phyloP scores from a whole-genome alignment of 805 yeast genomes.

The Cephaloascus albidus region DNA sequence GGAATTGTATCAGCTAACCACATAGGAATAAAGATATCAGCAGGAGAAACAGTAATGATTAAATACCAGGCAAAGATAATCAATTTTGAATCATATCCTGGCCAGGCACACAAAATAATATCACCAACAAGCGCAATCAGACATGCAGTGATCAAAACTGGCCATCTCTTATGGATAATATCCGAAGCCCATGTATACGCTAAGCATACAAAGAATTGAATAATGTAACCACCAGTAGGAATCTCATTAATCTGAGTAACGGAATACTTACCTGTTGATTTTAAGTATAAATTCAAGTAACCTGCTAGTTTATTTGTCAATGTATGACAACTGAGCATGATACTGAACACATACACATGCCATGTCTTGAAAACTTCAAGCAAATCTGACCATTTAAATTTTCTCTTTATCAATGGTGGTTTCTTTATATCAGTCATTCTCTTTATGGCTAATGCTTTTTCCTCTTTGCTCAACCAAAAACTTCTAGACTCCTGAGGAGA shows the following conservation, averaged over 20 bases:
- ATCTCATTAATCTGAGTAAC: slow-evolving; percentile 15
- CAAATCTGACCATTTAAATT: neutral
- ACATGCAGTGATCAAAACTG: slow-evolving; percentile 1
- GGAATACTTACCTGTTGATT: slow-evolving; percentile 8
- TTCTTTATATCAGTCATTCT: slow-evolving; percentile 5
- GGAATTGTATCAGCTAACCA: slow-evolving; percentile 8
- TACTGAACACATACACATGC: slow-evolving; percentile 9
- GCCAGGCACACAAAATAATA: slow-evolving; percentile 10
- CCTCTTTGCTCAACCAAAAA: slow-evolving; percentile 16
- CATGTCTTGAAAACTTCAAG: slow-evolving; percentile 4
- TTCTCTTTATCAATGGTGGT: slow-evolving; percentile 1
- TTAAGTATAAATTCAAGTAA: slow-evolving; percentile 2
- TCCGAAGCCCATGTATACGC: slow-evolving; percentile 2
- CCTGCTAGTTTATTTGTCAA: slow-evolving; percentile 1
- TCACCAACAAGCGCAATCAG: slow-evolving; percentile 6
- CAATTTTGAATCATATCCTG: slow-evolving; percentile 8
- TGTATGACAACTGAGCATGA: slow-evolving; percentile 1
- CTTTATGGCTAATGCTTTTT: slow-evolving; percentile 9
- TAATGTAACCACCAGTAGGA: slow-evolving; percentile 16
- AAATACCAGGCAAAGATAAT: slow-evolving; percentile 10
- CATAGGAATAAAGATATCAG: slow-evolving; percentile 8
- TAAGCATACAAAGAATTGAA: slow-evolving; percentile 2
- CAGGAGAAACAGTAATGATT: slow-evolving; percentile 7
- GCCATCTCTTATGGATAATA: slow-evolving; percentile 1
- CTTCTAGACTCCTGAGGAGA: slow-evolving; percentile 8